Evolutionary conservation across 352 stramenopile species (phyloP).

Genomic region (Globisporangium acanthophoron): DNA sequence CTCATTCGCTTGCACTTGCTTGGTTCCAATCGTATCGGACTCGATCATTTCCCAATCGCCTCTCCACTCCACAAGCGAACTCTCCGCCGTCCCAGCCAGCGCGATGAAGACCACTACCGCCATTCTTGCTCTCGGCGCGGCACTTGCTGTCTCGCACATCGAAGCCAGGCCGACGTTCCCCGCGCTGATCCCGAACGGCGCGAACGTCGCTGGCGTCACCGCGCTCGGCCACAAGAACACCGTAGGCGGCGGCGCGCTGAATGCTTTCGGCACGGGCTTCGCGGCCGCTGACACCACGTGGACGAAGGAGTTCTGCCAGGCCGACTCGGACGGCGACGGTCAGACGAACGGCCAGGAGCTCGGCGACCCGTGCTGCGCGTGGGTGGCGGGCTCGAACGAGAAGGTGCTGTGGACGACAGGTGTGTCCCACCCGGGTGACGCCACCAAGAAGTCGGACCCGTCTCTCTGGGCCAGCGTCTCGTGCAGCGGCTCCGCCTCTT

Average conservation of each 20-base stretch:
- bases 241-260: constrained; percentile 22
- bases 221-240: constrained; percentile 31
- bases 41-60: constrained; percentile 2
- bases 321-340: constrained; percentile 34
- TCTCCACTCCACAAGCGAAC: neutral
- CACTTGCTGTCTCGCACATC: neutral
- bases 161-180: constrained; percentile 2
- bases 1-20: too few species aligned
- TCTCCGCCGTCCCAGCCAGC: neutral
- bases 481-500: neutral
- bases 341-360: constrained; percentile 54
- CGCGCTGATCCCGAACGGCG: constrained; percentile 23
- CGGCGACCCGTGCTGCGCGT: constrained; percentile 42
- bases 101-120: constrained; percentile 3
- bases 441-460: constrained; percentile 16
- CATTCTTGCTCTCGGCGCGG: neutral
- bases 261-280: constrained; percentile 30
- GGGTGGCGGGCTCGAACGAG: constrained; percentile 9
- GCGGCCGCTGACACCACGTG: constrained; percentile 11
- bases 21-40: too few species aligned
- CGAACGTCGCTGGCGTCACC: constrained; percentile 13
- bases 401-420: constrained; percentile 17
- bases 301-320: constrained; percentile 33
- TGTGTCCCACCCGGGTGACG: constrained; percentile 14
- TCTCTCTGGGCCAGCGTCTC: constrained; percentile 10